Evolutionary conservation across 192 early-diverging fungal genomes (phyloP), one percentile per base, ranked within the genome.

Genomic region (Kappamyces sp.): DNA sequence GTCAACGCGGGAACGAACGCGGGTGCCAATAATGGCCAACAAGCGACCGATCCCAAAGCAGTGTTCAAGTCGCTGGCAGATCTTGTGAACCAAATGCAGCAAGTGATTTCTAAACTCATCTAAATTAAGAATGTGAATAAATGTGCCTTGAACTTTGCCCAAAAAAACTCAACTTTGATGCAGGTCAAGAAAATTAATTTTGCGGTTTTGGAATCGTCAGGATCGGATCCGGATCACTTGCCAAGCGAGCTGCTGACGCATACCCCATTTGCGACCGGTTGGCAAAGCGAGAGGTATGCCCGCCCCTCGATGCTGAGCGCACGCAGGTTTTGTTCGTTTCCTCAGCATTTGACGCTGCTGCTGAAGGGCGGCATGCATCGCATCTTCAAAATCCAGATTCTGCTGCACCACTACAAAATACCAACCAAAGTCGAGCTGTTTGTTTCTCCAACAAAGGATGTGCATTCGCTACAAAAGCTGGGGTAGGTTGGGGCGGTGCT

Each of bases 401-500:
- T 91, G 8, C 79, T 79, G 10, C 89, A 91, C 64, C 87, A 91
- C 53, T 88, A 81, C 75, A 91, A 86, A 62, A 88, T 90, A 44
- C 71, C 89, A 0, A 77, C 81, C 12, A 81, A 76, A 60, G 64
- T 91, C 4, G 87, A 89, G 47, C 72, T 90, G 47, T 88, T 74
- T 62, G 69, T 10, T 2, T 47, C 63, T 6, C 37, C 63, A 23
- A 8, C 13, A 33, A 31, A 36, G n/a, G 32, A 12, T 13, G 5
- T 5, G 10, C 44, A 3, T 6, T 7, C 48, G 15, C 10, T 7
- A 9, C 4, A 6, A 39, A 3, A 3, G 35, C 33, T 61, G 49
- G 46, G 32, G 4, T 53, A 34, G 49, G 42, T 9, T 40, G 23
- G 46, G 6, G 47, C 47, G 40, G 66, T 51, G 2, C 47, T 40